These are phyloP conservation scores for Paraglomus brasilianum DNA, from an alignment of 192 early-diverging fungal genomes.

Conservation along the genomic window DNA sequence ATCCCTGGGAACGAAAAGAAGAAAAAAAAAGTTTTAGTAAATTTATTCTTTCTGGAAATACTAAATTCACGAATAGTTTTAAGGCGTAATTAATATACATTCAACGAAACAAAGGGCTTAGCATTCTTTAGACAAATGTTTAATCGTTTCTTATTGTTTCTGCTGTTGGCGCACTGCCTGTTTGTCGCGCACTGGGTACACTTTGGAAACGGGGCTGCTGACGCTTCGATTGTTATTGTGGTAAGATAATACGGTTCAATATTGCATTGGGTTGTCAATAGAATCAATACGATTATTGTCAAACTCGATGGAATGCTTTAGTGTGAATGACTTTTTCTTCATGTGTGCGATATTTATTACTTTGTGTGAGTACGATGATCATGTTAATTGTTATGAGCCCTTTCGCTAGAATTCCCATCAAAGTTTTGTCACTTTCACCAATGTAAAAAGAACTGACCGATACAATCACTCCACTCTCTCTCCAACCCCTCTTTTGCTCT, in stretches of 20 bases:
- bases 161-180: constrained; percentile 17
- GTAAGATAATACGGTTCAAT: constrained; percentile 28
- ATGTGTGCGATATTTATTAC: neutral
- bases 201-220: constrained; percentile 12
- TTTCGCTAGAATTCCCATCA: neutral
- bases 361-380: neutral
- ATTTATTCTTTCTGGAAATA: no score
- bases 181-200: constrained; percentile 13
- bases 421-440: no score
- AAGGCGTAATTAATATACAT: no score
- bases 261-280: neutral
- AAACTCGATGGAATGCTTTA: neutral
- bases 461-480: neutral
- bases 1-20: no score
- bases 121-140: neutral
- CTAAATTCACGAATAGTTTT: no score
- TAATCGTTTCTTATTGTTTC: constrained; percentile 9
- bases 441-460: no score
- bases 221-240: constrained; percentile 41
- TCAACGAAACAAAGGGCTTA: no score
- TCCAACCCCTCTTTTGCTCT: neutral
- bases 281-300: neutral
- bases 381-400: neutral
- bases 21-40: no score
- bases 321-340: neutral